These are phyloP conservation scores for Byssoonygena ceratinophila DNA, from an alignment of 2,329 filamentous ascomycete species.

Conservation along the genomic window DNA sequence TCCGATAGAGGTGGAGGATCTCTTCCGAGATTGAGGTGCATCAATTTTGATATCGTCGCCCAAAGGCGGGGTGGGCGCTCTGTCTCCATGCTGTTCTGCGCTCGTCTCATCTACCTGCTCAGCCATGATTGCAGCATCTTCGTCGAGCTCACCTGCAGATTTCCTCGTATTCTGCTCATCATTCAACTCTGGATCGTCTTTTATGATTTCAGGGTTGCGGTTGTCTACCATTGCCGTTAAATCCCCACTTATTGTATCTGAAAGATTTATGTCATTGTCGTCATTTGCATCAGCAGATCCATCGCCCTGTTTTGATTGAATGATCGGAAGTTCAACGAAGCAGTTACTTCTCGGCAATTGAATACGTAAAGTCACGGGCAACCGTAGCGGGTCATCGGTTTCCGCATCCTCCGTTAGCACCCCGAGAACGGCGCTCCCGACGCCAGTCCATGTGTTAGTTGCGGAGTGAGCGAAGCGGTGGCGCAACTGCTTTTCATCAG, in stretches of 20 bases:
- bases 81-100: slow-evolving; percentile 1
- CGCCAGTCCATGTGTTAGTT: slow-evolving; percentile 37
- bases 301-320: not conserved
- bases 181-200: not conserved
- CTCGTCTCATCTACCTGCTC: slow-evolving; percentile 4
- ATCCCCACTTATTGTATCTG: not conserved
- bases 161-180: not conserved
- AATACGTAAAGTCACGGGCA: not conserved
- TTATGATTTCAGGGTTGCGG: not conserved
- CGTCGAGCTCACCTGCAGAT: not conserved
- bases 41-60: slow-evolving; percentile 27
- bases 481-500: slow-evolving; percentile 10
- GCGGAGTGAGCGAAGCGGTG: slow-evolving; percentile 31
- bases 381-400: not conserved
- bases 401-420: slow-evolving; percentile 31
- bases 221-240: not conserved
- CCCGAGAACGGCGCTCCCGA: slow-evolving; percentile 41
- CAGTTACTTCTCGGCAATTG: not conserved
- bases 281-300: not conserved
- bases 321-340: slow-evolving; percentile 13
- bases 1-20: slow-evolving; percentile 50
- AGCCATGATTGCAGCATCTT: not conserved
- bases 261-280: not conserved
- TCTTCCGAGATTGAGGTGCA: slow-evolving; percentile 39
- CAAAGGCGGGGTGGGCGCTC: slow-evolving; percentile 13